These are phyloP conservation scores for Meyerozyma sp. DNA, from an alignment of 1,139 yeast genomes.

Conservation along the genomic window DNA sequence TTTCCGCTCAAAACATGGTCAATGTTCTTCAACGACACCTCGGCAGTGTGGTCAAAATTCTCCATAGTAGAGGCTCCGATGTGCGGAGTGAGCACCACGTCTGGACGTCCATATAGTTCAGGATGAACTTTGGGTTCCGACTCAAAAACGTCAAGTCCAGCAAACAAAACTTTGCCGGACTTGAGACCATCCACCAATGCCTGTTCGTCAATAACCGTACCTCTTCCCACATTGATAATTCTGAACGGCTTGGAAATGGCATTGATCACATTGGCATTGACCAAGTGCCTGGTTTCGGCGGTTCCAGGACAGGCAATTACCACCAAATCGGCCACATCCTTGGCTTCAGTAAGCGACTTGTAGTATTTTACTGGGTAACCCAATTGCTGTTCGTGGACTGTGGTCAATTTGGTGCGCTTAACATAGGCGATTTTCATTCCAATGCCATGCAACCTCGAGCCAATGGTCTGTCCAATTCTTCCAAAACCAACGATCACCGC, in stretches of 20 bases:
- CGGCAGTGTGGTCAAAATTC: constrained; percentile 43
- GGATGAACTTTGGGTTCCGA: constrained; percentile 58
- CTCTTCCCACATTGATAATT: constrained; percentile 76
- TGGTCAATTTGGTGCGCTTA: constrained; percentile 47
- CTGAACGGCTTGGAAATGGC: constrained; percentile 50
- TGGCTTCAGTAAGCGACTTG: constrained; percentile 21
- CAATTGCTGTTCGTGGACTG: constrained; percentile 28
- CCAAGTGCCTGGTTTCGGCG: constrained; percentile 50
- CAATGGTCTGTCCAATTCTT: constrained; percentile 65
- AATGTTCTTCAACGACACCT: constrained; percentile 1
- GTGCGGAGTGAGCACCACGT: constrained; percentile 75
- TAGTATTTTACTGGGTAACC: constrained; percentile 45
- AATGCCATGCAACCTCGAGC: constrained; percentile 46
- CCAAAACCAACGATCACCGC: constrained; percentile 79
- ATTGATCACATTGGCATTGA: constrained; percentile 44
- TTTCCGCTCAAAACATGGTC: not conserved
- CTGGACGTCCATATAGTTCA: constrained; percentile 51
- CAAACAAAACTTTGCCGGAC: constrained; percentile 61
- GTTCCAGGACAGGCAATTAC: constrained; percentile 68
- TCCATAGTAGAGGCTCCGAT: constrained; percentile 66
- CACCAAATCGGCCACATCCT: constrained; percentile 48
- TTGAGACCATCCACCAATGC: constrained; percentile 66
- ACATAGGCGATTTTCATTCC: constrained; percentile 68
- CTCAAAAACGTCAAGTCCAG: constrained; percentile 79
- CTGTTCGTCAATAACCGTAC: constrained; percentile 64